Evolutionary conservation across 2,329 filamentous ascomycete genomes (phyloP), one percentile per base, ranked within the genome.

Genomic region (Acarospora socialis): DNA sequence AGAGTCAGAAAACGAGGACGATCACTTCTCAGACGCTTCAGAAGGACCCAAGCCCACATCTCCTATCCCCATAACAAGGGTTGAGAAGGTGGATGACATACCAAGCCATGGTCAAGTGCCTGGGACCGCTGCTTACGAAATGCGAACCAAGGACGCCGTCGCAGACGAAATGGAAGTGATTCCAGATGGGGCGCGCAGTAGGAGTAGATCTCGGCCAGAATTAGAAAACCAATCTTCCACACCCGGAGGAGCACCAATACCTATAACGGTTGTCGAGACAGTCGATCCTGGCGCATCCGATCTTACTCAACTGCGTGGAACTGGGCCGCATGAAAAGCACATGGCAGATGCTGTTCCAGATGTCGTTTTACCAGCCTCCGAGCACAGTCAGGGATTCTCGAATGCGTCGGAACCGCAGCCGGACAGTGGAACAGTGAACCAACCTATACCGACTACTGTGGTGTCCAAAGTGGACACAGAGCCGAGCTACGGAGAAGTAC

Each of bases 21-120:
- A 77, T 39, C 68, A 76, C 53, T 77, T 77, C 51, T 74, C 71
- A 28, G 73, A 77, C 47, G 73, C 73, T 35, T 69, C 63, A 25
- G 73, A 77, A 57, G 72, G 69, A 27, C 13, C 52, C 33, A 51
- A 58, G 42, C 50, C 55, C 41, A 53, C 54, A 28, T 71, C 68
- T 7, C 65, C 68, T 32, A 63, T 74, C 34, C 72, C 72, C 16
- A 61, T 63, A 31, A 76, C 70, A n/a, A 60, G 71, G 40, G 68
- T 76, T 16, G 72, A 77, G 52, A 65, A 66, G 45, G 66, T 39
- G 13, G 73, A 77, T 48, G 62, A 70, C 44, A 51, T 55, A 37
- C 65, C 68, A 9, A 60, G 62, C 39, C 61, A 76, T 45, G 73
- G 72, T 46, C 70, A 76, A 47, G 60, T 74, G 3, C 73, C 72